Base-by-base conservation (phyloP, 306 rosid genomes). In the Gastrolobium villosum region DNA sequence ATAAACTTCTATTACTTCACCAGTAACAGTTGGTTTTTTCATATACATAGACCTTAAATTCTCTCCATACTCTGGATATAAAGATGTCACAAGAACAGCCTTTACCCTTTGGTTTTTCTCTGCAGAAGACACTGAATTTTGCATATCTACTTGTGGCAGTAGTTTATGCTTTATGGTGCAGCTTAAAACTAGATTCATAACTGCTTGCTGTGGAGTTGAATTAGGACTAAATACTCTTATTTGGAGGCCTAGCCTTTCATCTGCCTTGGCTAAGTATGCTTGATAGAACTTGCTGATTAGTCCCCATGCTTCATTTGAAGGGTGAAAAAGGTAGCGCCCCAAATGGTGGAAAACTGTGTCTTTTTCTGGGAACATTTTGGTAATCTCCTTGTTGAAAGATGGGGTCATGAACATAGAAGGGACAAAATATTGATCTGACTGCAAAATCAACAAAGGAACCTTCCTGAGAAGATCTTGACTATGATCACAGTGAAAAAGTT, bases 401-500 rank as follows among this genome's bases (percentile, higher is more conserved):
- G 92, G 92, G 39, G 75, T 85, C 87, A 90, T 81, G 80, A 86
- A 88, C 26, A 90, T 65, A 52, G 92, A 86, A 20, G 95, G 95
- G 10, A 85, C 77, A 72, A 88, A 86, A 65, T 88, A 90, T 72
- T 90, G 84, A 75, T 85, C 92, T 20, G 95, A 48, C n/a, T 63
- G 76, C 60, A 88, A 35, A 44, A 88, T 73, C 79, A 90, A 62
- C 76, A 89, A 49, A 1, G 84, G 85, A 2, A 83, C 48, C 15
- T 74, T 81, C 3, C 20, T 55, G n/a, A 90, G 84, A 68, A 79
- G 75, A 54, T 39, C 26, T 57, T 90, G 95, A 74, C 82, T 87
- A 35, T 83, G 85, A 35, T 77, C 83, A 53, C 95, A 90, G 31
- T 88, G 89, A 81, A 90, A 90, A 60, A 69, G 80, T 60, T 84